Evolutionary conservation across 108 stramenopile species (phyloP), one percentile per base, ranked within the genome.

Genomic region (Bacterosira constricta): DNA sequence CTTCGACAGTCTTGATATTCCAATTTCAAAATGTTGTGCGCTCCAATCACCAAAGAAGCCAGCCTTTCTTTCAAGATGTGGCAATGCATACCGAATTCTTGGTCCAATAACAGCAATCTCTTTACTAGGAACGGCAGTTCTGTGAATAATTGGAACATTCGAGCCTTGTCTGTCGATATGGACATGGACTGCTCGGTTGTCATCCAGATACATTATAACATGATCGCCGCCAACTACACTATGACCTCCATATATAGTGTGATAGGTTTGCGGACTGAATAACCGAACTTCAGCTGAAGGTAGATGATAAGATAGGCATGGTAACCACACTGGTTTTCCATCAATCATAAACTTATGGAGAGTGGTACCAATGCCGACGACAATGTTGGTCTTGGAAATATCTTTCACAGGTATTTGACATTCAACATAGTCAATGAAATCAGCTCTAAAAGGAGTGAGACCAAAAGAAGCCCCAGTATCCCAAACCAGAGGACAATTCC

Each of bases 381-480:
- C 39, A 21, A 6, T 56, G 4, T 13, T 25, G 2, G n/a, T n/a
- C n/a, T n/a, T n/a, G 55, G 59, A 60, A 41, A 25, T 3, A 41
- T 38, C 6, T n/a, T n/a, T n/a, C n/a, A n/a, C n/a, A n/a, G n/a
- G n/a, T n/a, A n/a, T n/a, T n/a, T n/a, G n/a, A n/a, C n/a, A 8
- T 0, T 60, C 59, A 10, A 38, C 4, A 23, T 60, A 60, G n/a
- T 38, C 39, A 41, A 60, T 21, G 23, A 60, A 60, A 23, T 60
- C 59, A 21, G 1, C 20, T 1, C 59, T 23, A 39, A 5, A 41
- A 21, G 59, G 59, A 21, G 38, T 60, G 1, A 38, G 26, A 2
- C 59, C 59, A n/a, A 41, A 8, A 34, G 11, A 41, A 4, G 59
- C 37, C 38, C 59, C 59, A 38, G 39, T 60, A 18, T 60, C 59